Base-by-base conservation (phyloP, 1,284 basidiomycete species). In the Entoloma clypeatum region DNA sequence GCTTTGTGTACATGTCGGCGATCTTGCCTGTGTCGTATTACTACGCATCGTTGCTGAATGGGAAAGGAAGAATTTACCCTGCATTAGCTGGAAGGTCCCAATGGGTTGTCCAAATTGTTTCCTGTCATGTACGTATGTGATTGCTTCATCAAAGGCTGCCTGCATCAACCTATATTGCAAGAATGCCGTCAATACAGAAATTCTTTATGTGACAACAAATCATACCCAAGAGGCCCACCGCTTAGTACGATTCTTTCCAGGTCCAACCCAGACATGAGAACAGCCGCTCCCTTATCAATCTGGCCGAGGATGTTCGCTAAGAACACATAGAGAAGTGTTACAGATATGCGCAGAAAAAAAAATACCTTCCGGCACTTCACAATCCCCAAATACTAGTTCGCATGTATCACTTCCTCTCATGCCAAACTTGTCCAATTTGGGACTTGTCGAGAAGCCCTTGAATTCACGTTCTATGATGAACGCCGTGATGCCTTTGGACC, bases 371-470 rank as follows among this genome's bases (percentile, higher is more conserved):
- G 92, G 91, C 2, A 96, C 84, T 52, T 85, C 76, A 53, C 93
- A 93, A 53, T 92, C 77, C 56, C 96, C 91, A 52, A 97, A 97
- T 23, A 95, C 84, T 21, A 97, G 70, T 62, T 96, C 93, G 55
- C 91, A 93, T 1, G 93, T 97, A 57, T 96, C 92, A 43, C 86
- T 91, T 28, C 94, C 94, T 48, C 94, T 73, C 93, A 97, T 97
- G 1, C 93, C 93, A 55, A 97, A 82, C 63, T 97, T 97, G 67
- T 97, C 93, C 14, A 97, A 71, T 55, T 93, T 92, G 50, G 86
- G 89, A 51, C 87, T 83, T 2, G 89, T 89, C 10, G 88, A 88
- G 65, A 97, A 97, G 4, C 94, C 94, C 24, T 75, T 63, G 61
- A 81, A 89, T 2, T 66, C 79, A 28, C 77, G 82, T 65, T 96